Conservation (phyloP, 2,329 filamentous ascomycete genomes). For the Ambrosiella cleistominuta region DNA sequence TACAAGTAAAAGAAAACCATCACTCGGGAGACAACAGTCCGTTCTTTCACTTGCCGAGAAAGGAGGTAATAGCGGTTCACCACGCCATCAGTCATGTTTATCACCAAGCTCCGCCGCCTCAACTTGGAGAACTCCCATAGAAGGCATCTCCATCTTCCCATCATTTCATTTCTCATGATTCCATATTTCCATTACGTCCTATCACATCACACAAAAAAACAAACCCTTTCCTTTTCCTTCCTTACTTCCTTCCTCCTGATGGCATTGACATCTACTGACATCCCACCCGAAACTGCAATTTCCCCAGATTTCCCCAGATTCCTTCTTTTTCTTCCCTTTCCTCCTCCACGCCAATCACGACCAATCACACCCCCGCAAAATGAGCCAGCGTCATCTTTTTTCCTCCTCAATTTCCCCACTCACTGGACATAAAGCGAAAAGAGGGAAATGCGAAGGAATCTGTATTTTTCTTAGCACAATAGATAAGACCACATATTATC, state of each 20-base stretch:
- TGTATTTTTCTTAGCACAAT: background rate
- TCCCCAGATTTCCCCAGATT: background rate
- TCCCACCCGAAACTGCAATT: background rate
- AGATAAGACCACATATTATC: background rate
- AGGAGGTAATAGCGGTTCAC: background rate
- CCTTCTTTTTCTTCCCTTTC: background rate
- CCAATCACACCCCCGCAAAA: background rate
- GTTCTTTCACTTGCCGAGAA: background rate
- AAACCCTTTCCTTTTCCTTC: background rate
- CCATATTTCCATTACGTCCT: background rate
- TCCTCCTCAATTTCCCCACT: background rate
- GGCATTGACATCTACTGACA: background rate
- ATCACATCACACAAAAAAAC: too few species aligned
- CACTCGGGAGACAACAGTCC: background rate
- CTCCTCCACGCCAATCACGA: background rate
- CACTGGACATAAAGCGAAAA: too few species aligned
- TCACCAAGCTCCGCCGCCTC: background rate
- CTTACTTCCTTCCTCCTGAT: background rate
- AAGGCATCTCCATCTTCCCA: background rate
- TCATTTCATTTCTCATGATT: background rate
- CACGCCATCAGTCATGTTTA: background rate
- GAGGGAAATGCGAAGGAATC: too few species aligned
- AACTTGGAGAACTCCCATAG: background rate
- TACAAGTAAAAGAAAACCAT: too few species aligned
- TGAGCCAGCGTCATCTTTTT: background rate